A percentile compares a stretch with the other conserved stretches of the same genome.
phyloP scores from a whole-genome alignment of 176 grass and related monocot genomes.

The Pontederia paniculata region DNA sequence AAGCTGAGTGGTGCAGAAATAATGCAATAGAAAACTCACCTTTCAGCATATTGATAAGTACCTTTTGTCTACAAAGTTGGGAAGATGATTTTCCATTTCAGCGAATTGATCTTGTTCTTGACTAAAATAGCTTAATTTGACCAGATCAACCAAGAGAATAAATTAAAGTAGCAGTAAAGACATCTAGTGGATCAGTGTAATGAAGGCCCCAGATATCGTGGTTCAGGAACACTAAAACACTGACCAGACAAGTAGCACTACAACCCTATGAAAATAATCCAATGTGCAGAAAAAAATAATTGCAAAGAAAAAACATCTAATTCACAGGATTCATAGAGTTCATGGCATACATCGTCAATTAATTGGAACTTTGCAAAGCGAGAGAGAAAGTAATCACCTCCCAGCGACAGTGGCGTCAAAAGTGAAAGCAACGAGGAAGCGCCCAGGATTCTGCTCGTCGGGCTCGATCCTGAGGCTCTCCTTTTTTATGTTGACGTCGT shows the following conservation, averaged over 20 bases:
- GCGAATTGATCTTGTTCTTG: background rate
- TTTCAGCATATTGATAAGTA: too few species aligned
- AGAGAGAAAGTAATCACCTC: slow-evolving; percentile 17
- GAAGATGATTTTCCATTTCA: background rate
- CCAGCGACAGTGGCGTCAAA: slow-evolving; percentile 35
- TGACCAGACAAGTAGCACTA: too few species aligned
- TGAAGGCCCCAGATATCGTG: too few species aligned
- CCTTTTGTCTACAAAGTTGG: background rate
- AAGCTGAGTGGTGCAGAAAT: too few species aligned
- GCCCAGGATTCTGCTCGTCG: slow-evolving; percentile 20
- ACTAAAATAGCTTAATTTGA: background rate
- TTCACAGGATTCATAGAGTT: too few species aligned
- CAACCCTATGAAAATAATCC: too few species aligned
- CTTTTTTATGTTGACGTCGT: slow-evolving; percentile 37
- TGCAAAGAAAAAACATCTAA: too few species aligned
- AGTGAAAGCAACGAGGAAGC: slow-evolving; percentile 33
- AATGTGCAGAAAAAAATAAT: too few species aligned
- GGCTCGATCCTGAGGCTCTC: slow-evolving; percentile 31
- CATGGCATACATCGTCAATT: background rate
- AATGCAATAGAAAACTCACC: too few species aligned
- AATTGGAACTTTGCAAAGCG: background rate
- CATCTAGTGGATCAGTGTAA: too few species aligned
- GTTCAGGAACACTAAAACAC: too few species aligned
- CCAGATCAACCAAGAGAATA: background rate
- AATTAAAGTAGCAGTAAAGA: too few species aligned